Percentiles rank a stretch among this genome's conserved stretches.
Conservation (phyloP, 1,139 yeast species). For the Saccharomyces uvarum region DNA sequence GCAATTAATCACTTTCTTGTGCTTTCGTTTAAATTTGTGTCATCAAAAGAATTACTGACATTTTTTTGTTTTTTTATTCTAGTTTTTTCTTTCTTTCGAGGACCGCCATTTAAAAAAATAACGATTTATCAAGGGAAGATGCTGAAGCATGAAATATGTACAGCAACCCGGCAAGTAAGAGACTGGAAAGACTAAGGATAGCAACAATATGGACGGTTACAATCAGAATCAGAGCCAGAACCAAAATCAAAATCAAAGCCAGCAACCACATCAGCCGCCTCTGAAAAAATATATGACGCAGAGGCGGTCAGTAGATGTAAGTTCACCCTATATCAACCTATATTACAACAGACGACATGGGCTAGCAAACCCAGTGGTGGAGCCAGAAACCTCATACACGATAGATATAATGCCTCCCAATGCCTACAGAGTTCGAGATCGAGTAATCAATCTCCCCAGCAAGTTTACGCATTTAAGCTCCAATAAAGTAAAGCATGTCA, state of each 20-base stretch:
- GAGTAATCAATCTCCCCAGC: constrained; percentile 53
- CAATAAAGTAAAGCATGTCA: constrained; percentile 86
- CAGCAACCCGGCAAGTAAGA: neutral
- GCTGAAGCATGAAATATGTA: neutral
- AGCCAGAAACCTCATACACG: constrained; percentile 74
- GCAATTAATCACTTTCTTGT: neutral
- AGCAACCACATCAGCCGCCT: constrained; percentile 4
- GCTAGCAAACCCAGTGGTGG: constrained; percentile 46
- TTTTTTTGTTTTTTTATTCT: neutral
- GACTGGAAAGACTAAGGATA: neutral
- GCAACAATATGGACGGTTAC: neutral
- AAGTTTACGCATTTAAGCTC: constrained; percentile 88
- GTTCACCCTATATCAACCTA: constrained; percentile 74
- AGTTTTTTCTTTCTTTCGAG: neutral
- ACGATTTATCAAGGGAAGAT: neutral
- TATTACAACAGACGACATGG: constrained; percentile 55
- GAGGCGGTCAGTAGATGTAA: constrained; percentile 83
- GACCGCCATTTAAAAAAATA: neutral
- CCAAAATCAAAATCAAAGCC: neutral
- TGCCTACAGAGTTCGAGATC: constrained; percentile 46
- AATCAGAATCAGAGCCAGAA: neutral
- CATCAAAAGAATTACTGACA: neutral
- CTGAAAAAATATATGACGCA: constrained; percentile 45
- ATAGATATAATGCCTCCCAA: constrained; percentile 67
- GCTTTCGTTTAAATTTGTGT: neutral